Base-by-base conservation (phyloP, 2,329 filamentous ascomycete genomes). In the Aplosporella prunicola region DNA sequence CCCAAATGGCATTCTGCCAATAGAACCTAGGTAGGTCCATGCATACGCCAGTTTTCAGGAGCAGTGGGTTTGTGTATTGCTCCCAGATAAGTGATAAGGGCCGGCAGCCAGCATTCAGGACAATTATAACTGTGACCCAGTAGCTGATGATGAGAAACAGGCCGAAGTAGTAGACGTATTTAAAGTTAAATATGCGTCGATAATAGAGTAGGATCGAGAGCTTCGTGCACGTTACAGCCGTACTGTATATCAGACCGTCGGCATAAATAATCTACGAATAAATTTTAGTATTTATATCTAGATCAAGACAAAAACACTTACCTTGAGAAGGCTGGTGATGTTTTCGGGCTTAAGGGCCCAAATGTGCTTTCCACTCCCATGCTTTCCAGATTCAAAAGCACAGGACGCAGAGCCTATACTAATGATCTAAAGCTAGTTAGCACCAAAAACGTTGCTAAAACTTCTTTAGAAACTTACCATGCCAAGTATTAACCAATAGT, bases 171-270 rank as follows among this genome's bases (percentile, higher is more conserved):
- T 63, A 69, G 23, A 60, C 51, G 2, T 59, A 55, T 6, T 62
- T 60, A 44, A 74, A 73, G 51, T 58, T 55, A 39, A 74, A 75
- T 32, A 74, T 71, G 17, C 69, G 67, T 15, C 70, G 65, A 46
- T 74, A 75, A n/a, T 74, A 60, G 4, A 71, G 52, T 5, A 73
- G 50, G 34, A 73, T 69, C 2, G 70, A 72, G 2, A 63, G 51
- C 45, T 75, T 74, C 2, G 67, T 71, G 20, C 71, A 53, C 48
- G 69, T 71, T 43, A 74, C 68, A 26, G 67, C 67, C 43, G 70
- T 51, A 45, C 73, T 74, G 53, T 75, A 74, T 4, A 31, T 20
- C 16, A 18, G 29, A 4, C 16, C 29, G 15, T 16, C 29, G 9
- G 28, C 14, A 3, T 31, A 31, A 1, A 31, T 18, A 6, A 31